Base-by-base conservation (phyloP, 2,329 filamentous ascomycete species). In the Beauveria scarabaeidicola region DNA sequence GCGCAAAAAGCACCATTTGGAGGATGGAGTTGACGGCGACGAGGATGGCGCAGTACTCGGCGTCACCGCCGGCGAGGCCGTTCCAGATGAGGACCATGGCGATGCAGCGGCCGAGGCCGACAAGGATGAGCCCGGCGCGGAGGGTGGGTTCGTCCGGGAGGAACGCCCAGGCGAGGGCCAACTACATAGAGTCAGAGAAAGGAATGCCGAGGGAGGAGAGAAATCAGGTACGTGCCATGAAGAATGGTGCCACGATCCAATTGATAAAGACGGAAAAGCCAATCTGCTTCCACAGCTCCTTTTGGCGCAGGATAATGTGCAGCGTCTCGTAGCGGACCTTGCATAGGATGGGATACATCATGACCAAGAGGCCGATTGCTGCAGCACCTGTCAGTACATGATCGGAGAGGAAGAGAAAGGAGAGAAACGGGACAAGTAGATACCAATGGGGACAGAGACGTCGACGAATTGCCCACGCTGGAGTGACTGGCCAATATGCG, bases 321-420 rank as follows among this genome's bases (percentile, higher is more conserved):
- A 91, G 72, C 0, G 81, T 81, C 69, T 91, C 89, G 72, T 82
- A 91, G 43, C 81, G 81, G 11, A 91, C 85, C 71, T 91, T 91
- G 77, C 88, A 91, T 1, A 91, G 76, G 61, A 91, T 91, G 0
- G 89, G 89, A 68, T 91, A 91, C 87, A 92, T 92, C 88, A 92
- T 91, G 44, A 91, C 83, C 1, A 92, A 78, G 2, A 91, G 75
- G 0, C 88, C 88, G 52, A 91, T 74, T 1, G 88, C 87, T 87
- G 23, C 13, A 36, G 1, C 2, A 15, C 5, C 9, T 27, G 41
- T 51, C 29, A 51, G 48, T 23, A 36, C 13, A 19, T 46, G 25
- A 19, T 6, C 9, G 23, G 1, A 44, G 19, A n/a, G 3, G 13
- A 3, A 10, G 17, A 15, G 3, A 3, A 5, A 6, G 17, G 5